Conservation (phyloP, 179 eudicot species). For the Vitellaria paradoxa region DNA sequence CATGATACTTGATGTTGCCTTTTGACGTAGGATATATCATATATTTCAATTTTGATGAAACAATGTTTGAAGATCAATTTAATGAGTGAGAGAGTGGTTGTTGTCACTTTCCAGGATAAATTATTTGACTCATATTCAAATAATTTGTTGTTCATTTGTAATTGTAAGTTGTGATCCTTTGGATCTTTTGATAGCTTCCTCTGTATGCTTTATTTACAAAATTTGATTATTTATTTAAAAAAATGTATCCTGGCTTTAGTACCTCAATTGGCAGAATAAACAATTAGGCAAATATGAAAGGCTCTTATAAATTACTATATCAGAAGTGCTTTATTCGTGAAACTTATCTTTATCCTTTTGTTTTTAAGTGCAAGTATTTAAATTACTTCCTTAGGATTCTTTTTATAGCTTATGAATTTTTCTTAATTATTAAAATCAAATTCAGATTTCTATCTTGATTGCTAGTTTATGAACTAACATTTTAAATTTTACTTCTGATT, state of each 20-base stretch:
- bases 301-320: neutral
- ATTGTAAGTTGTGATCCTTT: too few relatives aligned
- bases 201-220: too few relatives aligned
- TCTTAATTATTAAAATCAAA: neutral
- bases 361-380: too few relatives aligned
- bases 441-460: neutral
- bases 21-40: neutral
- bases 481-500: conserved; percentile 20
- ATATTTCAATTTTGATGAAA: neutral
- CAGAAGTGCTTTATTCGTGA: neutral
- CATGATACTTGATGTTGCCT: neutral
- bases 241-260: too few relatives aligned
- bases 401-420: too few relatives aligned
- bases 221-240: too few relatives aligned
- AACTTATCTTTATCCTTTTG: neutral
- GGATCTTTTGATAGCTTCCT: too few relatives aligned
- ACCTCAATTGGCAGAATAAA: neutral
- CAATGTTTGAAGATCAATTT: neutral
- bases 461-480: neutral
- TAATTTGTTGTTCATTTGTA: too few relatives aligned
- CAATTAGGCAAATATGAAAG: neutral
- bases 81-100: neutral
- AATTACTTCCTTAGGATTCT: too few relatives aligned
- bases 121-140: neutral
- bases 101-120: neutral